Evolutionary conservation across 2,329 filamentous ascomycete species (phyloP), one percentile per base, ranked within the genome.

Genomic region (Pseudocercospora crystallina): DNA sequence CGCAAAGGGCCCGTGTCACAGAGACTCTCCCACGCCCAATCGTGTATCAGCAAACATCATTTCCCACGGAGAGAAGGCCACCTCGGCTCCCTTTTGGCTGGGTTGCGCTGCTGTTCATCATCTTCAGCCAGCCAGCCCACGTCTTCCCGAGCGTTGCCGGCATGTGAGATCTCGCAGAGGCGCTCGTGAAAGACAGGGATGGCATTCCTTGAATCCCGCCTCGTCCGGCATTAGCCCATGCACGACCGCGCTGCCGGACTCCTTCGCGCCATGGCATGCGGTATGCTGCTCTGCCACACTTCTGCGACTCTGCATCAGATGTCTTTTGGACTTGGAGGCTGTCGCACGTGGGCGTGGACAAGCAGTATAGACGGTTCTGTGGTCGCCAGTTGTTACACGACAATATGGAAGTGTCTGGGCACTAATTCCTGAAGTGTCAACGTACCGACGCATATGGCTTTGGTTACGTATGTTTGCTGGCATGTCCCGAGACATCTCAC

Each of bases 151-250:
- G 40, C 38, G 43, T 13, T 39, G 49, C 40, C 49, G 38, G 49
- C 29, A 4, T 32, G 37, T 42, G 33, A 43, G 31, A 43, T 43
- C n/a, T 52, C 34, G 38, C 37, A 39, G 26, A 42, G 43, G 42
- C 48, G 37, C 43, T 51, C 38, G 35, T 32, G 34, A 26, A 35
- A 26, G 15, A 26, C 45, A 20, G 30, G 45, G 45, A 32, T 53
- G 39, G 15, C 44, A 48, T 48, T 47, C 44, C 50, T 53, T 36
- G 43, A 39, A 36, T 30, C 36, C 46, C 38, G 37, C 14, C 46
- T 15, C 14, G 13, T 12, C 13, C 17, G 33, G 40, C 40, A 31
- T 31, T 31, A 43, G 31, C 26, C n/a, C 40, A 43, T 11, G 14
- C 29, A 38, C 11, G 35, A 31, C 40, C 40, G 33, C 31, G 29